phyloP scores from a whole-genome alignment of 2,329 filamentous ascomycete genomes.

The Trichoderma guizhouense region DNA sequence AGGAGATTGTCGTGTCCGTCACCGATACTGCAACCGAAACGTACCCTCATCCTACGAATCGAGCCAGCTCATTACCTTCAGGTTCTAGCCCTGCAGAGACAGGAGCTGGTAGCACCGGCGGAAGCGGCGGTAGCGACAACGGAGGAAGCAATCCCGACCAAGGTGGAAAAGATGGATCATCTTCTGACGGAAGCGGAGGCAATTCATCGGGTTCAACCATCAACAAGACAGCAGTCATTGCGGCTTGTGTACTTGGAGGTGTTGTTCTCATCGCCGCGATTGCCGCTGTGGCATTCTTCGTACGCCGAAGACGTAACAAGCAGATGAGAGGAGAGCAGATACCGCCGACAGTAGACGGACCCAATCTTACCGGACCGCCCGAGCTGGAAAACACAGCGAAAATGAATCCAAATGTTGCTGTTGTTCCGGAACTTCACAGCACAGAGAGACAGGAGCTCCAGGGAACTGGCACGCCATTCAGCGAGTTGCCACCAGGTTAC shows the following conservation, averaged over 20 bases:
- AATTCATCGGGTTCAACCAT: constrained; percentile 17
- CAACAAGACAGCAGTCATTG: constrained; percentile 34
- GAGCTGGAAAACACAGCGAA: constrained; percentile 27
- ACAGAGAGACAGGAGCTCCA: constrained; percentile 27
- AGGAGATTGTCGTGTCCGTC: constrained; percentile 40
- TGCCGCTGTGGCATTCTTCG: constrained; percentile 35
- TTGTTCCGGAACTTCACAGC: constrained; percentile 22
- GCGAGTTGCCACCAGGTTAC: constrained; percentile 25
- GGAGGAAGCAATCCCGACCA: neutral
- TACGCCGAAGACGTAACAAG: constrained; percentile 33
- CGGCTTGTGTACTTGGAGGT: constrained; percentile 29
- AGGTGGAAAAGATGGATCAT: constrained; percentile 1
- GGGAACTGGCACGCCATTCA: constrained; percentile 21
- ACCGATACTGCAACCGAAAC: constrained; percentile 34
- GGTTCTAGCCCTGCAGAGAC: constrained; percentile 16
- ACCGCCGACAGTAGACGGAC: constrained; percentile 15
- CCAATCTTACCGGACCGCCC: constrained; percentile 19
- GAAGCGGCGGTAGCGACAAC: neutral
- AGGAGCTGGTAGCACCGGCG: constrained; percentile 18
- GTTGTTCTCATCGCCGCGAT: constrained; percentile 28
- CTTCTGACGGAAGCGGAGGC: constrained; percentile 8
- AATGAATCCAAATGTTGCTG: constrained; percentile 15
- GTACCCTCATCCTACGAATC: constrained; percentile 21
- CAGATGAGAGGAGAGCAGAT: constrained; percentile 25
- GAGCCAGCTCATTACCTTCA: constrained; percentile 13